Evolutionary conservation across 257 asterid genomes (phyloP), one percentile per base, ranked within the genome.

Genomic region (Galeopsis tetrahit): DNA sequence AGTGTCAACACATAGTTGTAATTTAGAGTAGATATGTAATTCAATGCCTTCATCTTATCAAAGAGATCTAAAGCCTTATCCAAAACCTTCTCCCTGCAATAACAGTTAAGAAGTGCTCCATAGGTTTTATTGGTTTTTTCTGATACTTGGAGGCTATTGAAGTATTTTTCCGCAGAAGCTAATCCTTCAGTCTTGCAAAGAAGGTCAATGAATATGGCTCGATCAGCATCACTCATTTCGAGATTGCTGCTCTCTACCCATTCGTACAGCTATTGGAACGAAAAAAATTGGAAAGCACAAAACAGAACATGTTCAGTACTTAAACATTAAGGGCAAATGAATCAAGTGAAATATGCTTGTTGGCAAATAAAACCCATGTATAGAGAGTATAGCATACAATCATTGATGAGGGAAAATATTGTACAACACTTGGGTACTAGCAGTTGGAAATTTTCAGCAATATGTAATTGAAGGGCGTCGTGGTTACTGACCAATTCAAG

Each of bases 31-130:
- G 90, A 74, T 7, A 63, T 36, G 77, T 44, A 71, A 63, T 80
- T 80, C 67, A 63, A 68, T 70, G 63, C 81, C 74, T 87, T 86
- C 80, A 86, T 81, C 84, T 85, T 70, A 80, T 87, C 81, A 76
- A 88, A 90, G 73, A 81, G 80, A 65, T 84, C 82, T 58, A 74
- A 34, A 75, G 84, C 96, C 83, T 88, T 90, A 53, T 86, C 94
- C 40, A 76, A 43, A 66, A 21, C 76, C 66, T 69, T 86, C 70
- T 75, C 85, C 80, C 57, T 72, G 89, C 92, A 86, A 63, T 84
- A 92, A 73, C 90, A 81, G 74, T 80, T 68, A 7, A 86, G 87
- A 74, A 92, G 89, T 13, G 98, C 87, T 68, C 98, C 98, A 77
- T 84, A 82, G 4, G 92, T 85, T 78, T 87, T 87, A 14, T 9